phyloP scores from a whole-genome alignment of 2,329 filamentous ascomycete genomes.

The Aspergillus quadrilineatus region DNA sequence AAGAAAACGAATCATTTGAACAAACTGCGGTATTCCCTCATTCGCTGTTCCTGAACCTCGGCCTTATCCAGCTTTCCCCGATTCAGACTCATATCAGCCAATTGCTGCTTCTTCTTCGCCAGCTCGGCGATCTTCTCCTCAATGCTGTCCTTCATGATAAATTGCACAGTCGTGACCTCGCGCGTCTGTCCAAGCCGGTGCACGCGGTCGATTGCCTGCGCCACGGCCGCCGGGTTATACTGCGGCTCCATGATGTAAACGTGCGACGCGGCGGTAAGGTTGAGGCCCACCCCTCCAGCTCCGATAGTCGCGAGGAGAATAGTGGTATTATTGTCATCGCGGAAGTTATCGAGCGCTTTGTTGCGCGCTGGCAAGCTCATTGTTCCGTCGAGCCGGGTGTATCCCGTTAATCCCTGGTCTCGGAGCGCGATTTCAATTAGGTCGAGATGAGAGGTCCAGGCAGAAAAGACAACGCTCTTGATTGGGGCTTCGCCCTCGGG shows the following conservation, averaged over 20 bases:
- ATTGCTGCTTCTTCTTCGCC: slow-evolving; percentile 87
- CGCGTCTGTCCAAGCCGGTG: slow-evolving; percentile 87
- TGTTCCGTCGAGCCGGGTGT: slow-evolving; percentile 82
- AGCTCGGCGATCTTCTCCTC: slow-evolving; percentile 90
- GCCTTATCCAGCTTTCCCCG: slow-evolving; percentile 58
- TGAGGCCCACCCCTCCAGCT: slow-evolving; percentile 87
- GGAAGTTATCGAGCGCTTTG: slow-evolving; percentile 73
- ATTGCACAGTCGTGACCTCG: slow-evolving; percentile 82
- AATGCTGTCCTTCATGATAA: slow-evolving; percentile 86
- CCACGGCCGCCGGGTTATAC: slow-evolving; percentile 93
- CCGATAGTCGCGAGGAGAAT: slow-evolving; percentile 91
- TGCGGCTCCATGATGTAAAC: slow-evolving; percentile 99
- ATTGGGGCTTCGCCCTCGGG: slow-evolving; percentile 67
- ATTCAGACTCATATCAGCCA: slow-evolving; percentile 85
- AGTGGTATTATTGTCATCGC: slow-evolving; percentile 66
- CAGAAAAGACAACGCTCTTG: slow-evolving; percentile 92
- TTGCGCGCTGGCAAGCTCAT: slow-evolving; percentile 76
- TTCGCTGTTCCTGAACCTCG: slow-evolving; percentile 64
- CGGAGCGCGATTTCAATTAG: slow-evolving; percentile 81
- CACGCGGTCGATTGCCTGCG: slow-evolving; percentile 90
- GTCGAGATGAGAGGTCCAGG: slow-evolving; percentile 94
- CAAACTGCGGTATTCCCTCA: slow-evolving; percentile 61
- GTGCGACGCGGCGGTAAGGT: slow-evolving; percentile 78
- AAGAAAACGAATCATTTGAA: slow-evolving; percentile 45
- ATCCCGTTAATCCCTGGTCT: slow-evolving; percentile 53